Conservation (phyloP, 805 yeast genomes). For the Pichia manshurica region DNA sequence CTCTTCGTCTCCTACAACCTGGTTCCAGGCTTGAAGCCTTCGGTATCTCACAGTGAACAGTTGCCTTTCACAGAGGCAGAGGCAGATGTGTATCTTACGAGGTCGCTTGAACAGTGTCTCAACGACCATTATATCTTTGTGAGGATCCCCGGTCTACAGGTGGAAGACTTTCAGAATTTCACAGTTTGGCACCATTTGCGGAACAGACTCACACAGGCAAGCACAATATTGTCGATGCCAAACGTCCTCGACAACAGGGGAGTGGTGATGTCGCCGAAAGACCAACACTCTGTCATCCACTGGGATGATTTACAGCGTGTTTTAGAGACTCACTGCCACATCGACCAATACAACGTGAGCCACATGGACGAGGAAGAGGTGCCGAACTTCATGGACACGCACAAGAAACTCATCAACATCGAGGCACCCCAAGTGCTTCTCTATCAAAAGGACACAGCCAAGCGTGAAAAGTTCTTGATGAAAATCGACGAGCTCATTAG, state of each 20-base stretch:
- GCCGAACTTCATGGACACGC: conserved; percentile 55
- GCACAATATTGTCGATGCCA: conserved; percentile 58
- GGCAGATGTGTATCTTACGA: conserved; percentile 17
- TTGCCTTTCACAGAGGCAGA: conserved; percentile 27
- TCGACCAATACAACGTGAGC: conserved; percentile 37
- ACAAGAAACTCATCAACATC: conserved; percentile 56
- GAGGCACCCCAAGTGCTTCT: conserved; percentile 47
- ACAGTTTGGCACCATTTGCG: conserved; percentile 43
- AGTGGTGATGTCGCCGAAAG: neutral
- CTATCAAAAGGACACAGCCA: conserved; percentile 36
- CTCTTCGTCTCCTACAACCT: conserved; percentile 24
- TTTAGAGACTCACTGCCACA: conserved; percentile 46
- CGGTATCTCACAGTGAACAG: conserved; percentile 28
- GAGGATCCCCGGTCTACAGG: conserved; percentile 46
- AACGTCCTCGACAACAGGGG: conserved; percentile 34
- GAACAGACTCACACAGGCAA: conserved; percentile 47
- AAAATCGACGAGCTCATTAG: conserved; percentile 37
- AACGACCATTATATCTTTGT: conserved; percentile 55
- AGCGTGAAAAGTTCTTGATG: conserved; percentile 19
- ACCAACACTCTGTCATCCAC: conserved; percentile 24
- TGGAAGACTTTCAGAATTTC: conserved; percentile 41
- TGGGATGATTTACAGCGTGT: conserved; percentile 37
- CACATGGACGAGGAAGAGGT: conserved; percentile 39
- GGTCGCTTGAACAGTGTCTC: conserved; percentile 35
- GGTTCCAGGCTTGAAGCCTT: conserved; percentile 26